phyloP scores from a whole-genome alignment of 2,329 filamentous ascomycete species.

The Huntiella omanensis region DNA sequence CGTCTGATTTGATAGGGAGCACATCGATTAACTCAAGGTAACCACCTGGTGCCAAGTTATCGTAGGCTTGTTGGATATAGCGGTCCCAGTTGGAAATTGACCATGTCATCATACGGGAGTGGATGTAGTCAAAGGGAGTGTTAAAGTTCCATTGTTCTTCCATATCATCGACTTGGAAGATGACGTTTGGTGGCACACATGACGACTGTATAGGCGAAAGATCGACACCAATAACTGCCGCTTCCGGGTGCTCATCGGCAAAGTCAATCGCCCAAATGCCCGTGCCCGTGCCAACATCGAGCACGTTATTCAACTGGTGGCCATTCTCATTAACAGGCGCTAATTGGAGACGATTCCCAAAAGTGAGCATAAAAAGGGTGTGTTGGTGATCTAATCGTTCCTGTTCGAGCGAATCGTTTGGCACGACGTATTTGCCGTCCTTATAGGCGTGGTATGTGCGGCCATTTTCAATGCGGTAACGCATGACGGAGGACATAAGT shows the following conservation, averaged over 20 bases:
- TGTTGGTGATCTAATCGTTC: slow-evolving; percentile 17
- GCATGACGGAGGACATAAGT: slow-evolving; percentile 13
- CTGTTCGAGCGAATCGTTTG: slow-evolving; percentile 15
- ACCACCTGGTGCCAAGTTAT: slow-evolving; percentile 19
- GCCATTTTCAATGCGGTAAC: slow-evolving; percentile 16
- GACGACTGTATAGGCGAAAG: slow-evolving; percentile 24
- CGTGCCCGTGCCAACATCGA: slow-evolving; percentile 19
- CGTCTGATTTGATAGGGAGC: slow-evolving; percentile 17
- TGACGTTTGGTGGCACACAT: slow-evolving; percentile 29
- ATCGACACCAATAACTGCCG: slow-evolving; percentile 22
- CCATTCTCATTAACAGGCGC: slow-evolving; percentile 11
- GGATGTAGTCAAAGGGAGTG: slow-evolving; percentile 24
- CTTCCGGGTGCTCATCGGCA: slow-evolving; percentile 16
- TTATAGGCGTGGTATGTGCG: slow-evolving; percentile 17
- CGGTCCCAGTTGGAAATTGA: slow-evolving; percentile 17
- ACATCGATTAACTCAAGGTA: slow-evolving; percentile 19
- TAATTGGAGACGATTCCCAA: slow-evolving; percentile 14
- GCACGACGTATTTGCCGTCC: slow-evolving; percentile 16
- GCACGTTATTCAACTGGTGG: slow-evolving; percentile 13
- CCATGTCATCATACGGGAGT: slow-evolving; percentile 18
- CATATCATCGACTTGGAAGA: slow-evolving; percentile 27
- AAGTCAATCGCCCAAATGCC: slow-evolving; percentile 19
- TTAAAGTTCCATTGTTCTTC: slow-evolving; percentile 23
- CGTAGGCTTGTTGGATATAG: slow-evolving; percentile 20
- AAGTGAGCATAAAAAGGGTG: slow-evolving; percentile 15